Conservation (phyloP, 148 eudicot species). For the Spergularia bocconei region DNA sequence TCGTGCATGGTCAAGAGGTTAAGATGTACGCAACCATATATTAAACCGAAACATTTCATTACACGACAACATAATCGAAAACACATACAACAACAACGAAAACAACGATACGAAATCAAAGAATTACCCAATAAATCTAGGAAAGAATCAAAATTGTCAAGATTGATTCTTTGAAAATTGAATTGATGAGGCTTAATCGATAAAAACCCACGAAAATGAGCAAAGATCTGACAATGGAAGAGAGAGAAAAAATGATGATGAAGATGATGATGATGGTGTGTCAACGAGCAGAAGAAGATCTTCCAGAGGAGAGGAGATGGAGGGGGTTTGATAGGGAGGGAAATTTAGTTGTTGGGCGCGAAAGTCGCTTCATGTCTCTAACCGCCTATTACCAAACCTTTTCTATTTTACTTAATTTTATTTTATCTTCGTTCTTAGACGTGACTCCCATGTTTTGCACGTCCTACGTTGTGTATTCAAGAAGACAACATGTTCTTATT, state of each 20-base stretch:
- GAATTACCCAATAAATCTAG: slow-evolving; percentile 16
- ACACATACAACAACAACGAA: neutral
- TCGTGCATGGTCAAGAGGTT: too few species aligned
- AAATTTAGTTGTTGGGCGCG: slow-evolving; percentile 32
- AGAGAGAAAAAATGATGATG: neutral
- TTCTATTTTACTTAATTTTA: neutral
- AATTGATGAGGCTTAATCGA: neutral
- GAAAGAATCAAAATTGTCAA: neutral
- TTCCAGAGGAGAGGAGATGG: neutral
- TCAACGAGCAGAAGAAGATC: neutral
- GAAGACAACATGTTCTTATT: too few species aligned
- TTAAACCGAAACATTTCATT: too few species aligned
- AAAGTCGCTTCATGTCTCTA: slow-evolving; percentile 27
- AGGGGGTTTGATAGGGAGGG: slow-evolving; percentile 10
- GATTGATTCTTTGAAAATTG: neutral
- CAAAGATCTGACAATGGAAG: neutral
- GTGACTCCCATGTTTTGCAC: slow-evolving; percentile 33
- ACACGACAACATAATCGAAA: neutral
- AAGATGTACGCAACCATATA: too few species aligned
- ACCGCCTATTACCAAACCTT: slow-evolving; percentile 2
- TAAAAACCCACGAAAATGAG: neutral
- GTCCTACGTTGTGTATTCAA: slow-evolving; percentile 3
- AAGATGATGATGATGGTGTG: neutral
- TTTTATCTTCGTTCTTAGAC: neutral
- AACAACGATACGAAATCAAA: neutral